Conservation (phyloP, 768 basidiomycete genomes). For the Porphyrellus cyaneotinctus region DNA sequence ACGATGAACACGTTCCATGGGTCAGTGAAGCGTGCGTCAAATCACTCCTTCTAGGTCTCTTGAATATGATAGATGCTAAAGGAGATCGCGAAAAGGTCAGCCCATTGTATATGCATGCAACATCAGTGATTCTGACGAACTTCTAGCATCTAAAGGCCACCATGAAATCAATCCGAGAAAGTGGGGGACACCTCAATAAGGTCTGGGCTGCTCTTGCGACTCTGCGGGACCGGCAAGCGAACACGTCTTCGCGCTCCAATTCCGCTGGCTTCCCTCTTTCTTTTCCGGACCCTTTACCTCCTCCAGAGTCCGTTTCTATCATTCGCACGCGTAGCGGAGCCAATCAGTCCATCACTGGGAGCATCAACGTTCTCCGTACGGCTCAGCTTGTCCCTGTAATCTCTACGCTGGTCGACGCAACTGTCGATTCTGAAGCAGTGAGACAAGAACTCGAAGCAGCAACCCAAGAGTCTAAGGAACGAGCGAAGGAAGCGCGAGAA, state of each 20-base stretch:
- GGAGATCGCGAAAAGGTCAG: conserved; percentile 37
- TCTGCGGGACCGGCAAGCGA: conserved; percentile 39
- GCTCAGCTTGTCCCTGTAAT: conserved; percentile 69
- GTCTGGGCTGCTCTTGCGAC: conserved; percentile 55
- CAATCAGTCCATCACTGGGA: conserved; percentile 25
- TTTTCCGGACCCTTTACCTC: conserved; percentile 60
- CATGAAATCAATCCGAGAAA: conserved; percentile 48
- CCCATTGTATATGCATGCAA: not conserved
- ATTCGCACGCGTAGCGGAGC: conserved; percentile 47
- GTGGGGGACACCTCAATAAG: conserved; percentile 55
- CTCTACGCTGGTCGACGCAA: conserved; percentile 51
- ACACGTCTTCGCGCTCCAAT: conserved; percentile 13
- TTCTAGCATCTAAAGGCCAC: conserved; percentile 31
- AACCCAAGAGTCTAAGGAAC: conserved; percentile 51
- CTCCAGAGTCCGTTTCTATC: conserved; percentile 38
- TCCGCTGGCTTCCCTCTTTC: conserved; percentile 22
- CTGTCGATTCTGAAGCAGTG: conserved; percentile 42
- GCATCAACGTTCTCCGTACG: conserved; percentile 38
- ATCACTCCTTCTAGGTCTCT: conserved; percentile 56
- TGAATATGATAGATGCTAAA: conserved; percentile 48
- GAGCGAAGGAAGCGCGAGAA: conserved; percentile 48
- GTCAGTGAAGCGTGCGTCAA: conserved; percentile 63
- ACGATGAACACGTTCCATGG: conserved; percentile 45
- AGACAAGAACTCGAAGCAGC: conserved; percentile 63
- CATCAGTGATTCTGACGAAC: not conserved